Conservation (phyloP, 768 basidiomycete genomes). For the Exsudoporus frostii region DNA sequence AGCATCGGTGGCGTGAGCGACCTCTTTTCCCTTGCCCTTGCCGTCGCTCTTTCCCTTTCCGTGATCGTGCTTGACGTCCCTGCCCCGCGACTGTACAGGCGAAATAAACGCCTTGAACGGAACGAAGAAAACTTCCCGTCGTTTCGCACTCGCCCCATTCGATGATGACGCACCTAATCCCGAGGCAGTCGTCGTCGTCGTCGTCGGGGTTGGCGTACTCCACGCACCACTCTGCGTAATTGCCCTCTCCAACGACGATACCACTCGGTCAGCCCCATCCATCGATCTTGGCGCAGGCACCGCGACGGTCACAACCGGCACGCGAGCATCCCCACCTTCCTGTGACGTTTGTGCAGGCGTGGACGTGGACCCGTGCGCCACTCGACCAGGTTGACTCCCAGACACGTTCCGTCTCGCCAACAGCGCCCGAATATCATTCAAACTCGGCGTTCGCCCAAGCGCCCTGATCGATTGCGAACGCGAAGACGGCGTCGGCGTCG, state of each 20-base stretch:
- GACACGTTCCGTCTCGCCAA: constrained; percentile 5
- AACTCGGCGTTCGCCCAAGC: constrained; percentile 11
- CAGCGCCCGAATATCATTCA: constrained; percentile 16
- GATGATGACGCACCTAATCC: not conserved
- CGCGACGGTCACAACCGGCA: not conserved
- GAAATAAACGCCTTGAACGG: constrained; percentile 27
- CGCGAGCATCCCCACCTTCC: not conserved
- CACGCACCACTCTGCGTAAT: not conserved
- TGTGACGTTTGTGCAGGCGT: not conserved
- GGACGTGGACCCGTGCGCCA: not conserved
- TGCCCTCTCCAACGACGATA: not conserved
- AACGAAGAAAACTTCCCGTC: not conserved
- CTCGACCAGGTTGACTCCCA: not conserved
- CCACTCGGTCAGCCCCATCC: not conserved
- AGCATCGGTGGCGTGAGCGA: not conserved
- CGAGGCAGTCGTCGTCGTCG: not conserved
- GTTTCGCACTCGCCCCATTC: not conserved
- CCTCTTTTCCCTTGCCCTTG: constrained; percentile 3
- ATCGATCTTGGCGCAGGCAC: not conserved
- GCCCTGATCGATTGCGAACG: not conserved
- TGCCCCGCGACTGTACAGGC: not conserved
- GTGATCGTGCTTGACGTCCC: not conserved
- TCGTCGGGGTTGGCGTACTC: not conserved
- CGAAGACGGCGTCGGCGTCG: not conserved
- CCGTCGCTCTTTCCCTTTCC: not conserved